These are phyloP conservation scores for Metschnikowia proteae DNA, from an alignment of 805 yeast species.

Conservation along the genomic window DNA sequence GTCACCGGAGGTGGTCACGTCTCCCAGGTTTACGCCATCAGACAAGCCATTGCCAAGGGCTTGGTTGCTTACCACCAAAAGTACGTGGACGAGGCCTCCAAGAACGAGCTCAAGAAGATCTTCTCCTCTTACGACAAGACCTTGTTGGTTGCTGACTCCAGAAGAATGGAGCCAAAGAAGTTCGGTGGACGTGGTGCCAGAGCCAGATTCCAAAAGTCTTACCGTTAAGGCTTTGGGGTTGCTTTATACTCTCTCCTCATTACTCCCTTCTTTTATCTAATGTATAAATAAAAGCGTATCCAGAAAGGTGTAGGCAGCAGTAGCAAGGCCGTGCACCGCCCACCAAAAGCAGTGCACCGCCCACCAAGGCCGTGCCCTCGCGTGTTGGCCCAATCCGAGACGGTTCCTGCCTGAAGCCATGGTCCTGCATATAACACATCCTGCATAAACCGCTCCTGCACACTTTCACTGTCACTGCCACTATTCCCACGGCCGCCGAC, in stretches of 20 bases:
- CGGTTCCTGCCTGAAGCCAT: no score
- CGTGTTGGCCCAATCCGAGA: no score
- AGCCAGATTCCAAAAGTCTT: conserved; percentile 99
- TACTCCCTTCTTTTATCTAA: conserved; percentile 18
- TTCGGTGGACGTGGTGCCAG: conserved; percentile 99
- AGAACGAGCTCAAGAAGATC: conserved; percentile 98
- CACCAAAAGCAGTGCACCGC: neutral
- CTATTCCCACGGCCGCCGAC: no score
- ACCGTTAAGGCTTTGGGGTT: conserved; percentile 69
- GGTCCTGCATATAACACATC: no score
- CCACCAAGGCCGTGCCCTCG: neutral
- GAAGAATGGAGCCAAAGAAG: conserved; percentile 99
- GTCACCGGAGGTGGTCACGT: conserved; percentile 99
- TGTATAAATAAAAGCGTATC: conserved; percentile 19
- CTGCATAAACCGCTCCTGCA: no score
- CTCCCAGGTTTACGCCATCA: conserved; percentile 98
- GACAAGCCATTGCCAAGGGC: conserved; percentile 99
- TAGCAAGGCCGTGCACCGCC: neutral
- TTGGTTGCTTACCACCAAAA: conserved; percentile 99
- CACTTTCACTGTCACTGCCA: no score
- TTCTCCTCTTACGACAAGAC: conserved; percentile 98
- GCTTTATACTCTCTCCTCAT: conserved; percentile 9
- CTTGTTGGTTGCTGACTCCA: conserved; percentile 97
- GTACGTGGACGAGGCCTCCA: conserved; percentile 98
- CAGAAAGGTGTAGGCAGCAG: neutral